Base-by-base conservation (phyloP, 139 green algal genomes). In the Tetradesmus obliquus region DNA sequence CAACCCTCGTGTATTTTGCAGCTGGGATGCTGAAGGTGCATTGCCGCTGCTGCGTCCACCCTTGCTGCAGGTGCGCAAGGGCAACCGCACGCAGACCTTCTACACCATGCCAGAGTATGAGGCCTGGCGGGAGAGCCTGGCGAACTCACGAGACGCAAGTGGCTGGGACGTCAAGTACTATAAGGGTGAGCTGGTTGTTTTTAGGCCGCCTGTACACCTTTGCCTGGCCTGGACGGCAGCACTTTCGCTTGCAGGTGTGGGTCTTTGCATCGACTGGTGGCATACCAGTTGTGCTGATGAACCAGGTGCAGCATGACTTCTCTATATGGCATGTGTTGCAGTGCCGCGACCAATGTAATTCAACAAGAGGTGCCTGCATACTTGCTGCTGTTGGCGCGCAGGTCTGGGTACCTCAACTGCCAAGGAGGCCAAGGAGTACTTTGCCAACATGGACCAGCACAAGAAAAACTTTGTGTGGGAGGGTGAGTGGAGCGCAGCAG, bases 101-200 rank as follows among this genome's bases (percentile, higher is more conserved):
- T 99, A 99, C 96, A 99, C 98, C 6, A 94, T 99, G 93, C 98
- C 98, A 4, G 97, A 99, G 96, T 99, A 99, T 91, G 98, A 99
- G 94, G 87, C 92, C 20, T 99, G 98, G 98, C 97, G 97, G 90
- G 97, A 99, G 91, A 91, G 17, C 24, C 90, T 97, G 62, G 55
- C 54, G 6, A 66, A 54, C 54, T 51, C 79, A 13, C 8, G 9
- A 20, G 60, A 24, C 2, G 60, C 84, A 20, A 62, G 7, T 8
- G 62, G 97, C 79, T 99, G 98, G 98, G 94, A 92, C 19, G 97
- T 99, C 95, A 99, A 99, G 96, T 99, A 99, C 96, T 99, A 99
- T 93, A 99, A 99, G 94, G 97, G 71, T 79, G 5, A 15, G 82
- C 22, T 5, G 24, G 79, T 45, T 45, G 0, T 45, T 0, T 45